A percentile compares a stretch with the other conserved stretches of the same genome.
phyloP scores from a whole-genome alignment of 805 yeast genomes.

The Ogataea minuta region DNA sequence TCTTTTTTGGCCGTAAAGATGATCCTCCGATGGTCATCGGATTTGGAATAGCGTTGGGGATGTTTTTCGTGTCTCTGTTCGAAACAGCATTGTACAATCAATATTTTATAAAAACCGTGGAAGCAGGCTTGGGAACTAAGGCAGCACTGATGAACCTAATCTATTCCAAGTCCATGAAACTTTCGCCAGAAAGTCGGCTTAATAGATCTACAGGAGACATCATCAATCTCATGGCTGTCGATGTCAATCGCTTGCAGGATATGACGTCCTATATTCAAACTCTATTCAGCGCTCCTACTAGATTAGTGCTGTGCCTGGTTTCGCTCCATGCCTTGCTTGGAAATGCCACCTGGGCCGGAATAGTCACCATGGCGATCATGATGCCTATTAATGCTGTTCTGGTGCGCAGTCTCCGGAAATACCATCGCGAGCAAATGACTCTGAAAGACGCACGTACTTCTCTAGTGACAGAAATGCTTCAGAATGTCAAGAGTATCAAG shows the following conservation, averaged over 20 bases:
- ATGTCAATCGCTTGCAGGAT: constrained; percentile 62
- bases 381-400: constrained; percentile 55
- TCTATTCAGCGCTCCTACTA: constrained; percentile 57
- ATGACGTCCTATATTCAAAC: constrained; percentile 53
- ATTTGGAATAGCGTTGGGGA: constrained; percentile 54
- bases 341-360: constrained; percentile 56
- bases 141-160: constrained; percentile 66
- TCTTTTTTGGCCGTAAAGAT: constrained; percentile 37
- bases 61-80: constrained; percentile 60
- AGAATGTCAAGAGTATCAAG: constrained; percentile 61
- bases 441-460: constrained; percentile 60
- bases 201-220: constrained; percentile 73
- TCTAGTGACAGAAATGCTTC: constrained; percentile 56
- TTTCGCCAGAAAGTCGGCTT: constrained; percentile 65
- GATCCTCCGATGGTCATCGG: constrained; percentile 57
- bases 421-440: constrained; percentile 57
- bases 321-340: constrained; percentile 60
- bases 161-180: constrained; percentile 63
- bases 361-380: constrained; percentile 50
- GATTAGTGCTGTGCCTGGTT: constrained; percentile 49
- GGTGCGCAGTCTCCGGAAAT: constrained; percentile 43
- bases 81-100: constrained; percentile 68
- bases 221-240: constrained; percentile 75
- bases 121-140: constrained; percentile 63
- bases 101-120: constrained; percentile 55